Conservation (phyloP, 108 stramenopile genomes). For the Nitzschia sp. region DNA sequence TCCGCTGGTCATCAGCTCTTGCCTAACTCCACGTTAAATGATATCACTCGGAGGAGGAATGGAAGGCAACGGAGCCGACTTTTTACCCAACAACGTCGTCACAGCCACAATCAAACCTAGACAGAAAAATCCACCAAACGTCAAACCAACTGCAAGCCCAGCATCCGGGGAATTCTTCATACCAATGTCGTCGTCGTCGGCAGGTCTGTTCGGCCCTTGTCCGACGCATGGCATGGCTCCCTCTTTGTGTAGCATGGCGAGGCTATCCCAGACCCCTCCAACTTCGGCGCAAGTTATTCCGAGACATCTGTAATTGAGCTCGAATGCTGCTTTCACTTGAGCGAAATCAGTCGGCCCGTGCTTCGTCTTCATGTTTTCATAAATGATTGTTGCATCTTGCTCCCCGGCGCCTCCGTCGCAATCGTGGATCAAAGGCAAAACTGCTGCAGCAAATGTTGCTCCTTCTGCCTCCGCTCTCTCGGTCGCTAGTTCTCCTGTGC, state of each 20-base stretch:
- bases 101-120: not conserved
- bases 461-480: conserved; percentile 68
- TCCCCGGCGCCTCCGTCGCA: conserved; percentile 21
- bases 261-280: conserved; percentile 54
- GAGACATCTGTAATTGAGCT: conserved; percentile 58
- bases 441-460: conserved; percentile 65
- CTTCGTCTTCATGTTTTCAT: conserved; percentile 50
- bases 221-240: conserved; percentile 1
- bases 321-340: conserved; percentile 65
- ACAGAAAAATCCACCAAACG: not conserved
- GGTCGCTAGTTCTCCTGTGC: conserved; percentile 26
- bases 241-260: not conserved
- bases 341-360: conserved; percentile 16
- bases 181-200: no score
- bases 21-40: no score
- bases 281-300: conserved; percentile 58
- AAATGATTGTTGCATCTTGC: conserved; percentile 52
- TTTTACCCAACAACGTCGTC: not conserved
- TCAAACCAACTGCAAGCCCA: not conserved
- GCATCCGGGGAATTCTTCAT: not conserved
- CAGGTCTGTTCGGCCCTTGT: not conserved
- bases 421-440: conserved; percentile 59
- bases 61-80: not conserved
- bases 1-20: no score
- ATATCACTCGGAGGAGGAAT: not conserved